Percentiles rank a stretch among this genome's conserved stretches.
Conservation (phyloP, 345 rosid species). For the Luvunga scandens region DNA sequence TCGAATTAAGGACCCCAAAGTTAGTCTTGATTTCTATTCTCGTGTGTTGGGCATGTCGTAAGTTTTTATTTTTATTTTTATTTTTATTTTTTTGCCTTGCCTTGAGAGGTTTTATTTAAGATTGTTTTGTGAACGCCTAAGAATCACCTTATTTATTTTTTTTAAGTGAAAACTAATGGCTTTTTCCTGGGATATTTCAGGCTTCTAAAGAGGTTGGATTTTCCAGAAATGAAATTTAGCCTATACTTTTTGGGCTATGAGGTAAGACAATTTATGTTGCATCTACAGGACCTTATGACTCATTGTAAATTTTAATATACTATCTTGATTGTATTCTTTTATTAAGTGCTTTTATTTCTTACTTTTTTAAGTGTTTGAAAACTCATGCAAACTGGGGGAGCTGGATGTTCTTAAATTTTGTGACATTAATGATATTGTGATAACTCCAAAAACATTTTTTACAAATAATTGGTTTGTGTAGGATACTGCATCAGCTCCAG, state of each 20-base stretch:
- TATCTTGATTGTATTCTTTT: background rate
- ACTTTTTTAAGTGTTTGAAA: background rate
- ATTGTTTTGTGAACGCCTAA: background rate
- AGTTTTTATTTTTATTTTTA: conserved; percentile 23
- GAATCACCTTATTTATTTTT: background rate
- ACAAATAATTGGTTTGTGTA: conserved; percentile 24
- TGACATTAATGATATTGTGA: background rate
- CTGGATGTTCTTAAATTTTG: background rate
- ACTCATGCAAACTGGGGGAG: background rate
- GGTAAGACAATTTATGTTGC: conserved; percentile 37
- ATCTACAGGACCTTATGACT: background rate
- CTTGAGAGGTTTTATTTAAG: background rate
- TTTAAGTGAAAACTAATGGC: background rate
- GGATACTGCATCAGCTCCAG: conserved; percentile 76
- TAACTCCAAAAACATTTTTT: background rate
- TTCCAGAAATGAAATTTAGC: conserved; percentile 87
- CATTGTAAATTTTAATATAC: too few relatives aligned
- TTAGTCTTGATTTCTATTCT: conserved; percentile 84
- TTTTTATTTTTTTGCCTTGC: background rate
- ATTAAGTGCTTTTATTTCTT: background rate
- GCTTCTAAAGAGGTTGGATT: conserved; percentile 85
- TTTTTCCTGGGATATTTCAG: conserved; percentile 30
- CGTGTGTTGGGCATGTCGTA: conserved; percentile 97
- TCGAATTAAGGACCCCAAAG: conserved; percentile 91
- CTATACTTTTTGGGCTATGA: conserved; percentile 87